Percentiles rank a stretch among this genome's conserved stretches.
Conservation (phyloP, 306 rosid genomes). For the Rubus idaeus region DNA sequence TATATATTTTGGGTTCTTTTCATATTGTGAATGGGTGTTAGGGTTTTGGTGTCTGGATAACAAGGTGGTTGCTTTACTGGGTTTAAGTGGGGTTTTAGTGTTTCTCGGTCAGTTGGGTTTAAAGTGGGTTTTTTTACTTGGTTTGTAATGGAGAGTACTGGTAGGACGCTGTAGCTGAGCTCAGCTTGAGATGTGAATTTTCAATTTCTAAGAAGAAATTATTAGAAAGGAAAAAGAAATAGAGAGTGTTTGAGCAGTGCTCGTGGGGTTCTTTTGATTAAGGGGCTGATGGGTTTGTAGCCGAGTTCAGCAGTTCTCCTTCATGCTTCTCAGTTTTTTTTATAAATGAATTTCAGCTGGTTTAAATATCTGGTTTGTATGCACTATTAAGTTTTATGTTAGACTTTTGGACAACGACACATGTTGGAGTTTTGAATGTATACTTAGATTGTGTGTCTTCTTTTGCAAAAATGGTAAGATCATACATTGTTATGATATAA, state of each 20-base stretch:
- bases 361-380: not conserved
- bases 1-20: not conserved
- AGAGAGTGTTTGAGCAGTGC: not conserved
- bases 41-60: not conserved
- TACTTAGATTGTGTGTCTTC: not conserved
- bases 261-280: not conserved
- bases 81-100: conserved; percentile 11
- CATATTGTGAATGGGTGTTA: not conserved
- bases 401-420: not conserved
- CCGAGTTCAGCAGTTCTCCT: not conserved
- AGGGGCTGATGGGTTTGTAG: not conserved
- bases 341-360: not conserved
- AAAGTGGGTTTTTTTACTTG: not conserved
- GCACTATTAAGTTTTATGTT: not conserved
- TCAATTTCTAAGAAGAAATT: not conserved
- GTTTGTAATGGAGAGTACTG: not conserved
- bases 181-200: not conserved
- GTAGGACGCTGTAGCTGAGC: not conserved
- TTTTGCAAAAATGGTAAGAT: not conserved
- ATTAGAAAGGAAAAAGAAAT: not conserved
- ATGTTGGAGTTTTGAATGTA: not conserved
- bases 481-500: not conserved
- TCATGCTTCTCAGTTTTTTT: not conserved
- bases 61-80: not conserved
- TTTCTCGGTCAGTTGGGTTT: not conserved